A percentile compares a stretch with the other conserved stretches of the same genome.
phyloP scores from a whole-genome alignment of 2,329 filamentous ascomycete genomes.

The Fusarium guadeloupense region DNA sequence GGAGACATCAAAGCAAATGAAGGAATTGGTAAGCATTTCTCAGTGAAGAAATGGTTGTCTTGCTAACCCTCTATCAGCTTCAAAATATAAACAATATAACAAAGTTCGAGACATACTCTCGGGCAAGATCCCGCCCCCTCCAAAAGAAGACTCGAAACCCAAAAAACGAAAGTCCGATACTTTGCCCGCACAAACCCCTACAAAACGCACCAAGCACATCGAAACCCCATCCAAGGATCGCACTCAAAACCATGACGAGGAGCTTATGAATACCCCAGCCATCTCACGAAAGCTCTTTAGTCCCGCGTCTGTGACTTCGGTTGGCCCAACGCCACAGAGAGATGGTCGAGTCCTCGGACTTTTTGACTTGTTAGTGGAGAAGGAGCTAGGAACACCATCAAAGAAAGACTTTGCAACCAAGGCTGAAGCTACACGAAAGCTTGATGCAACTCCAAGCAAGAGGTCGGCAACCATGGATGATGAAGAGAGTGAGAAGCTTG shows the following conservation, averaged over 20 bases:
- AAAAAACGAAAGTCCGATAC: constrained; percentile 55
- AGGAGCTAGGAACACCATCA: constrained; percentile 60
- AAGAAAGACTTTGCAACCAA: constrained; percentile 47
- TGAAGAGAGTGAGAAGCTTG: constrained; percentile 47
- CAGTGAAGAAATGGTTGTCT: neutral
- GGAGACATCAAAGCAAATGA: constrained; percentile 80
- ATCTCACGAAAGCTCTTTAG: constrained; percentile 68
- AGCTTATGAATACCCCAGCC: constrained; percentile 64
- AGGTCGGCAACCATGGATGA: constrained; percentile 46
- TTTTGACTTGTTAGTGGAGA: constrained; percentile 73
- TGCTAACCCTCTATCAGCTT: constrained; percentile 55
- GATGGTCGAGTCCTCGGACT: constrained; percentile 80
- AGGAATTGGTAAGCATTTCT: constrained; percentile 67
- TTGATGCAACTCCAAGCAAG: constrained; percentile 60
- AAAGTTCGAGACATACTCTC: constrained; percentile 67
- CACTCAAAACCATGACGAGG: constrained; percentile 48
- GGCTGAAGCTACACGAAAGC: constrained; percentile 20
- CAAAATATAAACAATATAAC: constrained; percentile 82
- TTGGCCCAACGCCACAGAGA: constrained; percentile 82
- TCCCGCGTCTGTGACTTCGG: constrained; percentile 65
- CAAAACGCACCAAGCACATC: constrained; percentile 59
- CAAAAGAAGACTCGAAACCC: constrained; percentile 49
- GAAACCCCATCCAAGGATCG: constrained; percentile 59
- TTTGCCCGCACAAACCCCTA: constrained; percentile 55
- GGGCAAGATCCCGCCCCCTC: constrained; percentile 59